phyloP scores from a whole-genome alignment of 805 yeast genomes.

The Saccharomycopsis amapae region DNA sequence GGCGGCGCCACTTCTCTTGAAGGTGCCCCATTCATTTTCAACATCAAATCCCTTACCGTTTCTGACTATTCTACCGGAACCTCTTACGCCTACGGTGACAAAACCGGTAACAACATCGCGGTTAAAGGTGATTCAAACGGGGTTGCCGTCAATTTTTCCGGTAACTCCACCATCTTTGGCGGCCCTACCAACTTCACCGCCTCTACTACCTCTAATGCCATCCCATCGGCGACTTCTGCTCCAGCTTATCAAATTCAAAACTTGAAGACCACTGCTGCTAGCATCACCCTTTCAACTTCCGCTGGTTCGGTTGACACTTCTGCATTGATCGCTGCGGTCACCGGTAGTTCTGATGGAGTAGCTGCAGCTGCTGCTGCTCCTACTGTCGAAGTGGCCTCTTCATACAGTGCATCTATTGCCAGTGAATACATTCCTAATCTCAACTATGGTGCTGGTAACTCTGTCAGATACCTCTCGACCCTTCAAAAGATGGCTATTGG shows the following conservation, averaged over 20 bases:
- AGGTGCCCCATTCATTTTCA: conserved; percentile 42
- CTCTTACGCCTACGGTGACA: conserved; percentile 35
- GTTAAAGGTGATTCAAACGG: conserved; percentile 36
- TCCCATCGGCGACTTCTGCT: conserved; percentile 20
- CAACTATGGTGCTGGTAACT: too few relatives aligned
- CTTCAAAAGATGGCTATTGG: too few relatives aligned
- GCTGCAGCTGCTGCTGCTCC: too few relatives aligned
- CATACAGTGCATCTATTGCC: too few relatives aligned
- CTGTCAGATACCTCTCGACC: too few relatives aligned
- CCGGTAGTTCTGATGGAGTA: too few relatives aligned
- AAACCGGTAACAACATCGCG: conserved; percentile 32
- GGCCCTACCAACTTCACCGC: conserved; percentile 18
- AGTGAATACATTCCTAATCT: too few relatives aligned
- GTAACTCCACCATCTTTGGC: conserved; percentile 19
- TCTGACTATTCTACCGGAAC: conserved; percentile 45
- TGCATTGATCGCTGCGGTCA: too few relatives aligned
- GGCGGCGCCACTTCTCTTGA: conserved; percentile 50
- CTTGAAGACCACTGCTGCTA: conserved; percentile 16
- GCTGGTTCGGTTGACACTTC: conserved; percentile 13
- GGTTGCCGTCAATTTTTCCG: conserved; percentile 4
- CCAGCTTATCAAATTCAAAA: conserved; percentile 13
- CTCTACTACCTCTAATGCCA: conserved; percentile 18
- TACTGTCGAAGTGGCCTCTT: too few relatives aligned
- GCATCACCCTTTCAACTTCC: conserved; percentile 20
- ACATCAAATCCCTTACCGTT: conserved; percentile 41